phyloP scores from a whole-genome alignment of 352 stramenopile genomes.

The Blastocystis sp. region DNA sequence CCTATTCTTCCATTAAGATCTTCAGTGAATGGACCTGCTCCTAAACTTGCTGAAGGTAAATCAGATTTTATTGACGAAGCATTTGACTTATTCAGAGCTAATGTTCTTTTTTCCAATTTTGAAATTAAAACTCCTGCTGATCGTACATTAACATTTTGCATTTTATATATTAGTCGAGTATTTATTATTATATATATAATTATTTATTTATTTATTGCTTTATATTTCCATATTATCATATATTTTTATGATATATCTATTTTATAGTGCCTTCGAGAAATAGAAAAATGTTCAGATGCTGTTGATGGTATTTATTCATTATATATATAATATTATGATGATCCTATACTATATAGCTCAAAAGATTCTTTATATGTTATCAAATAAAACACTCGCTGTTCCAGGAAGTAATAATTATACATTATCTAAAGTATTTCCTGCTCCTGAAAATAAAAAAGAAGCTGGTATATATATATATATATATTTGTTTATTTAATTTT shows the following conservation, averaged over 20 bases:
- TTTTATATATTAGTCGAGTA: slow-evolving; percentile 37
- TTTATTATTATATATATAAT: too few relatives aligned
- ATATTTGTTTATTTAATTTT: too few relatives aligned
- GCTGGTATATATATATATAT: too few relatives aligned
- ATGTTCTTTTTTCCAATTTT: slow-evolving; percentile 37
- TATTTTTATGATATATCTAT: not conserved
- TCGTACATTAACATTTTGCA: slow-evolving; percentile 19
- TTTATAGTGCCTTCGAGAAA: slow-evolving; percentile 31
- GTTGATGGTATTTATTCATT: not conserved
- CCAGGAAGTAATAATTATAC: too few relatives aligned
- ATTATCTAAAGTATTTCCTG: too few relatives aligned
- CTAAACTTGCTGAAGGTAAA: not conserved
- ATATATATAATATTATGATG: not conserved
- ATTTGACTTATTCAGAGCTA: slow-evolving; percentile 10
- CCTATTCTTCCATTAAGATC: slow-evolving; percentile 19
- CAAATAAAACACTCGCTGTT: too few relatives aligned
- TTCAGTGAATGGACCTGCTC: not conserved
- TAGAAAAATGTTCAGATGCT: slow-evolving; percentile 10
- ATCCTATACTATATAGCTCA: too few relatives aligned
- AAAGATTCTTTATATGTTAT: too few relatives aligned
- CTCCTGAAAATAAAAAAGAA: too few relatives aligned
- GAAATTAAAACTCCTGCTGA: slow-evolving; percentile 26
- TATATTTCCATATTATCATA: too few relatives aligned
- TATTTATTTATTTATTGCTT: too few relatives aligned
- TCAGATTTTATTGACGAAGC: slow-evolving; percentile 37